These are phyloP conservation scores for Morella rubra DNA, from an alignment of 306 rosid species.

Conservation along the genomic window DNA sequence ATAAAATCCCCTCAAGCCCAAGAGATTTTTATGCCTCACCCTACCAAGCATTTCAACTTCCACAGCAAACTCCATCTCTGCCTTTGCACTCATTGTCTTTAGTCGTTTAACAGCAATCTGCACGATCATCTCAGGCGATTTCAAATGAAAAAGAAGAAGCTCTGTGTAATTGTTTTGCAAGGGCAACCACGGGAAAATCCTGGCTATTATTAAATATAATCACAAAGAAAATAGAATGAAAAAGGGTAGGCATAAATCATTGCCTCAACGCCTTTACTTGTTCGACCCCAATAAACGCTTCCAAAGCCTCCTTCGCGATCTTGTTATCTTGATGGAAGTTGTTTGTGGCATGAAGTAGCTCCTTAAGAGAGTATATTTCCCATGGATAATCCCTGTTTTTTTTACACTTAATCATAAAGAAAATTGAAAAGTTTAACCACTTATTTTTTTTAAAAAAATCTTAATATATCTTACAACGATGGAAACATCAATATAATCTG, in stretches of 20 bases:
- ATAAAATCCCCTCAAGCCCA: slow-evolving; percentile 81
- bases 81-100: slow-evolving; percentile 83
- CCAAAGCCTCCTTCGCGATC: slow-evolving; percentile 95
- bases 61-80: slow-evolving; percentile 97
- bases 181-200: background rate
- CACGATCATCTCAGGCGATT: background rate
- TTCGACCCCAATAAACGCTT: slow-evolving; percentile 80
- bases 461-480: no score
- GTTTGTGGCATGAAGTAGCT: slow-evolving; percentile 83
- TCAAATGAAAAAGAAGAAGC: background rate
- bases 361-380: slow-evolving; percentile 78
- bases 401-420: slow-evolving; percentile 20
- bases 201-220: background rate
- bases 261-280: slow-evolving; percentile 77
- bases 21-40: slow-evolving; percentile 77
- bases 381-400: slow-evolving; percentile 68
- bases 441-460: no score
- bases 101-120: slow-evolving; percentile 93
- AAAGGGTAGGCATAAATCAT: slow-evolving; percentile 19
- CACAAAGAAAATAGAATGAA: background rate
- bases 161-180: background rate
- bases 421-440: no score
- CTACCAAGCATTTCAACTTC: slow-evolving; percentile 93
- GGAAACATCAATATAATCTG: no score
- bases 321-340: slow-evolving; percentile 75